Conservation (phyloP, 805 yeast genomes). For the Ogataea ganodermae region DNA sequence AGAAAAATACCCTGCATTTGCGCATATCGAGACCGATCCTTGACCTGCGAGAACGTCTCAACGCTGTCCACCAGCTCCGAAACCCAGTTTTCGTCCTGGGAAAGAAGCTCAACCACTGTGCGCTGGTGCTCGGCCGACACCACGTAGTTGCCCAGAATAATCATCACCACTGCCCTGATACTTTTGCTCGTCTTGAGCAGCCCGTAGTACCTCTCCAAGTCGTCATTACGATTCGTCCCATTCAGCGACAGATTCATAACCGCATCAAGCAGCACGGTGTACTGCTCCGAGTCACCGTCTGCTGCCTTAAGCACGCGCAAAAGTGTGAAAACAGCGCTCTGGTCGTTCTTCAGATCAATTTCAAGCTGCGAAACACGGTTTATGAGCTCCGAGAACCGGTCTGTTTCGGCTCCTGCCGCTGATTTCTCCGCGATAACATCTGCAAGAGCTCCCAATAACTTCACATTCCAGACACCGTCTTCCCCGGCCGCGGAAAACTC, state of each 20-base stretch:
- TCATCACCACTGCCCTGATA: conserved; percentile 17
- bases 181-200: neutral
- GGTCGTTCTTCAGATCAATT: conserved; percentile 14
- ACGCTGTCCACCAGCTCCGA: conserved; percentile 4
- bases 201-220: conserved; percentile 11
- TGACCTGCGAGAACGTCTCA: neutral
- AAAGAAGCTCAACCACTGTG: conserved; percentile 4
- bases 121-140: conserved; percentile 11
- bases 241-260: conserved; percentile 23
- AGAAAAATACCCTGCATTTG: conserved; percentile 15
- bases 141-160: conserved; percentile 22
- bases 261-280: conserved; percentile 11
- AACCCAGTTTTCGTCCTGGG: conserved; percentile 6
- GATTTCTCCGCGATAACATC: neutral
- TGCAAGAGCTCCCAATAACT: conserved; percentile 1
- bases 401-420: neutral
- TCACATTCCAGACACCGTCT: neutral
- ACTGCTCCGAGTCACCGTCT: neutral
- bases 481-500: conserved; percentile 8
- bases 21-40: conserved; percentile 3
- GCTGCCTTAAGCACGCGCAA: conserved; percentile 1
- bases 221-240: conserved; percentile 14
- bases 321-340: conserved; percentile 6
- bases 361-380: conserved; percentile 10
- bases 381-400: conserved; percentile 4